These are phyloP conservation scores for Leptosphaerulina australis DNA, from an alignment of 2,329 filamentous ascomycete species.

Conservation along the genomic window DNA sequence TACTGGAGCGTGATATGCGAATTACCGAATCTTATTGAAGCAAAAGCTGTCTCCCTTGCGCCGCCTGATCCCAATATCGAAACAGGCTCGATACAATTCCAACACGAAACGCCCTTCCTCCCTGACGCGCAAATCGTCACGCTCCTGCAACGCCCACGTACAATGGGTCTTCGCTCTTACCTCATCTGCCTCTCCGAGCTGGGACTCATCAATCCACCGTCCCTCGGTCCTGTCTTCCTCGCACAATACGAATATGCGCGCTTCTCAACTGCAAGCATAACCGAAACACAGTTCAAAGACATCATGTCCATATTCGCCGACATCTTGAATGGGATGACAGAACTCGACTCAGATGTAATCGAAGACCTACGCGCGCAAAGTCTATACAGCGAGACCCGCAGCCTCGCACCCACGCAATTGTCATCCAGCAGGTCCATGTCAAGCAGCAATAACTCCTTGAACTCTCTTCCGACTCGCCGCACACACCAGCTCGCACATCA, in stretches of 20 bases:
- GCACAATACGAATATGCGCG: slow-evolving; percentile 80
- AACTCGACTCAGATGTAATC: slow-evolving; percentile 63
- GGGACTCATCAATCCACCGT: slow-evolving; percentile 63
- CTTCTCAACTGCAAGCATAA: slow-evolving; percentile 74
- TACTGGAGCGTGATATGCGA: slow-evolving; percentile 82
- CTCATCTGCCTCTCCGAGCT: slow-evolving; percentile 71
- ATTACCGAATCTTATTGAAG: slow-evolving; percentile 88
- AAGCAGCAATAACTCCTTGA: slow-evolving; percentile 27
- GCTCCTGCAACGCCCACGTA: slow-evolving; percentile 71
- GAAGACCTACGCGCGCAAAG: slow-evolving; percentile 47
- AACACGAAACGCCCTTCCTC: slow-evolving; percentile 40
- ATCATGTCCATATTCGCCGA: slow-evolving; percentile 87
- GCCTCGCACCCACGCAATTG: slow-evolving; percentile 42
- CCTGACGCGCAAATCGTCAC: slow-evolving; percentile 72
- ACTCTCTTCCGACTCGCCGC: slow-evolving; percentile 35
- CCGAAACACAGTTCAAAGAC: slow-evolving; percentile 72
- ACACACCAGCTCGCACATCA: slow-evolving; percentile 34
- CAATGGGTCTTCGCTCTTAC: slow-evolving; percentile 81
- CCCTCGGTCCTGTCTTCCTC: slow-evolving; percentile 67
- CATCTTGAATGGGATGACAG: slow-evolving; percentile 75
- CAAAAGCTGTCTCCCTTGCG: slow-evolving; percentile 85
- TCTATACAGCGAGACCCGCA: slow-evolving; percentile 38
- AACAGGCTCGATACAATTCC: slow-evolving; percentile 24
- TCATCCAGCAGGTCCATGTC: slow-evolving; percentile 17
- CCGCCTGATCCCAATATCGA: slow-evolving; percentile 60